phyloP scores from a whole-genome alignment of 106 monocot genomes.

The Ottelia alismoides region DNA sequence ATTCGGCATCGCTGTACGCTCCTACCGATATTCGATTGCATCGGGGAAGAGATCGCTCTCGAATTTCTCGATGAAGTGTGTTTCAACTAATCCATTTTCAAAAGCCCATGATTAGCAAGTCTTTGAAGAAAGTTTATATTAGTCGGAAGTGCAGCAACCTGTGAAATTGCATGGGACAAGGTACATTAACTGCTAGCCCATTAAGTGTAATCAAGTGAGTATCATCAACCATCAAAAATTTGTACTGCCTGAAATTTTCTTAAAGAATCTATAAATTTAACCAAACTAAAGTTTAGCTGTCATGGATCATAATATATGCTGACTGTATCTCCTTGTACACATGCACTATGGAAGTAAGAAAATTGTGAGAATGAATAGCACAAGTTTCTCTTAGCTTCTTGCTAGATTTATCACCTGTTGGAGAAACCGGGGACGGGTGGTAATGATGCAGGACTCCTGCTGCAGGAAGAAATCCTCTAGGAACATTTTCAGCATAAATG shows the following conservation, averaged over 20 bases:
- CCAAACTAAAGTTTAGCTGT: constrained; percentile 99
- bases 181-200: too few species aligned
- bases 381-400: background rate
- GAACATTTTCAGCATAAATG: constrained; percentile 98
- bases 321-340: constrained; percentile 81
- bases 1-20: constrained; percentile 25
- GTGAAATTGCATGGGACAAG: too few species aligned
- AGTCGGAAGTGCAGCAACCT: constrained; percentile 98
- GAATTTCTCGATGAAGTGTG: constrained; percentile 91
- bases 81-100: constrained; percentile 82
- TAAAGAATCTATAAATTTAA: constrained; percentile 70
- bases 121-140: constrained; percentile 75
- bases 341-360: constrained; percentile 34
- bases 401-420: constrained; percentile 41
- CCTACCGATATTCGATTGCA: constrained; percentile 16
- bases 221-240: too few species aligned
- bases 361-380: background rate
- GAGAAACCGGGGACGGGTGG: constrained; percentile 38
- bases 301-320: constrained; percentile 99
- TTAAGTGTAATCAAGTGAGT: too few species aligned
- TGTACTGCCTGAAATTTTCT: constrained; percentile 70
- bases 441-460: constrained; percentile 82
- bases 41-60: constrained; percentile 51
- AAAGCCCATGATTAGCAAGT: constrained; percentile 89
- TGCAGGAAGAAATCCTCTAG: constrained; percentile 96